phyloP scores from a whole-genome alignment of 2,329 filamentous ascomycete genomes.

The Fusarium redolens region DNA sequence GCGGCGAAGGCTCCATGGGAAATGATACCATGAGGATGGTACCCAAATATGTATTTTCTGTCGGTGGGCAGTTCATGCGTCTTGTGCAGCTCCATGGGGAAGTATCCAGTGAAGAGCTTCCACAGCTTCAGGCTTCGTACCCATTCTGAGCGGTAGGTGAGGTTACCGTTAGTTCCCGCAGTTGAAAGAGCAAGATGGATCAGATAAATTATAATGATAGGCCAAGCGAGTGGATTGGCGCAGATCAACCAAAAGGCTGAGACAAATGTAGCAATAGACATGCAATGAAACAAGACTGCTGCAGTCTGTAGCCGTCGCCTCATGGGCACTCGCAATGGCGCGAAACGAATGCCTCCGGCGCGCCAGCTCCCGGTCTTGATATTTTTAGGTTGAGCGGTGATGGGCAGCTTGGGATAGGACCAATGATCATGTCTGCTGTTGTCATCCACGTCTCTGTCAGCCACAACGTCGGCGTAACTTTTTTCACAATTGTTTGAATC shows the following conservation, averaged over 20 bases:
- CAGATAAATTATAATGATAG: conserved; percentile 78
- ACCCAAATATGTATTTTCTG: conserved; percentile 95
- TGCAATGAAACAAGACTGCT: conserved; percentile 78
- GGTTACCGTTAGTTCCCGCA: conserved; percentile 78
- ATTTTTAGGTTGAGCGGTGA: conserved; percentile 19
- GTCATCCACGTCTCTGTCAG: conserved; percentile 20
- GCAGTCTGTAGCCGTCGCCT: conserved; percentile 80
- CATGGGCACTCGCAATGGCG: conserved; percentile 79
- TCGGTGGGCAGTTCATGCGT: conserved; percentile 82
- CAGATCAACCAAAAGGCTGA: conserved; percentile 91
- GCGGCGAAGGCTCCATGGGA: conserved; percentile 94
- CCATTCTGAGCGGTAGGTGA: conserved; percentile 79
- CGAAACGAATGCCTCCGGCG: conserved; percentile 78
- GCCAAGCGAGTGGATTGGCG: conserved; percentile 93
- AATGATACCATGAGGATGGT: conserved; percentile 98
- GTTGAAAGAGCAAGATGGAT: conserved; percentile 86
- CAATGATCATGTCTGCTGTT: conserved; percentile 20
- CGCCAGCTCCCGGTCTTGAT: conserved; percentile 50
- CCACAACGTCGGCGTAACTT: conserved; percentile 39
- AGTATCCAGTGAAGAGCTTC: conserved; percentile 92
- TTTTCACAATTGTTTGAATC: conserved; percentile 10
- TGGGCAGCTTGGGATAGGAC: conserved; percentile 47
- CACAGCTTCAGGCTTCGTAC: conserved; percentile 80
- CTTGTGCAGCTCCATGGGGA: conserved; percentile 88
- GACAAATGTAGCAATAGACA: conserved; percentile 76